Evolutionary conservation across 2,329 filamentous ascomycete genomes (phyloP), one percentile per base, ranked within the genome.

Genomic region (Tolypocladium inflatum): DNA sequence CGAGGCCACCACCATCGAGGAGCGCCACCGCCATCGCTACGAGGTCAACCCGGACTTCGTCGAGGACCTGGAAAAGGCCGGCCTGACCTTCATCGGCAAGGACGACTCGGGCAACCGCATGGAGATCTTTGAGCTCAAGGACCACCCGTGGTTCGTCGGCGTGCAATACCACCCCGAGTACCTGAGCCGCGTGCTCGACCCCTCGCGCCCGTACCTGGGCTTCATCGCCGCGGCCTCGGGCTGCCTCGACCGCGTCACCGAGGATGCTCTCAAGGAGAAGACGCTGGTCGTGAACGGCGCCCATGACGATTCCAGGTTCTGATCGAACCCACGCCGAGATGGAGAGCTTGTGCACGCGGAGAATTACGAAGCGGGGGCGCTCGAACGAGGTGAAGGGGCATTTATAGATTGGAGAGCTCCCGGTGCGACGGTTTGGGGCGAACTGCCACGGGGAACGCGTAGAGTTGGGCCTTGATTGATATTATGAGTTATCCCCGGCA

Each of bases 131-230:
- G 91, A 96, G 74, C 75, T 95, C 61, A 86, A 86, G 69, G 86
- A 93, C 63, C 91, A 96, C 70, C 89, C 88, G 0, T 96, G 84
- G 80, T 96, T 87, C 65, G 89, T 95, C 21, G 73, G 88, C 61
- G 88, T 94, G 10, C 92, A 96, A 73, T 93, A 88, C 72, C 91
- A 96, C 71, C 91, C 92, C 2, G 91, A 97, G 73, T 96, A 93
- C 69, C 78, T 90, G 55, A 87, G 82, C 64, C 81, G 88, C 56
- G 62, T 63, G 5, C 62, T 63, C 1, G 58, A 57, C 52, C 63
- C 63, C 3, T 64, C 63, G 7, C 63, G 61, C 66, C 86, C 89
- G 1, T 94, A 90, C 74, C 79, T 96, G 26, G 91, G 91, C 53
- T 92, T 96, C 70, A 82, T 96, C 53, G 91, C 91, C 38, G 89